Conservation (phyloP, 495 filamentous ascomycete genomes). For the Lepraria neglecta region DNA sequence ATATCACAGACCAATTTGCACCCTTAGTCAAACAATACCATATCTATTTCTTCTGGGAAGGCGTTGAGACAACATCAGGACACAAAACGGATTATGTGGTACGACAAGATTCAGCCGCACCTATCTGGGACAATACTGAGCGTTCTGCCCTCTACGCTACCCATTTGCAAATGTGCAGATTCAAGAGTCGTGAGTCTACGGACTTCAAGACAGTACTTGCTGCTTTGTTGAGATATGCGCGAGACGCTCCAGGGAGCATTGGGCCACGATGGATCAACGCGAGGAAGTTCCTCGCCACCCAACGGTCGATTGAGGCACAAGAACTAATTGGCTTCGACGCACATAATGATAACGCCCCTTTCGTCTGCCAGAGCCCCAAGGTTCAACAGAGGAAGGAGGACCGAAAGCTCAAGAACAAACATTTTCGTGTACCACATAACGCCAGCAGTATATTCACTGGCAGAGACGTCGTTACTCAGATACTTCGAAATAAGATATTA, state of each 20-base stretch:
- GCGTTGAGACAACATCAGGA: constrained; percentile 22
- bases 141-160: constrained; percentile 31
- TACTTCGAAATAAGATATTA: constrained; percentile 15
- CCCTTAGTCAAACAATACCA: constrained; percentile 35
- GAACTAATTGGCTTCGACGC: constrained; percentile 21
- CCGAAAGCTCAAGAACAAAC: constrained; percentile 16
- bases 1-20: constrained; percentile 35
- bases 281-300: constrained; percentile 10
- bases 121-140: constrained; percentile 32
- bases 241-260: constrained; percentile 9
- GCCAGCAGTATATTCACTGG: constrained; percentile 18
- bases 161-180: constrained; percentile 29
- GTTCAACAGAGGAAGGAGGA: constrained; percentile 3
- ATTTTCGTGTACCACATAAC: constrained; percentile 21
- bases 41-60: constrained; percentile 39
- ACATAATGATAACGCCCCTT: constrained; percentile 22
- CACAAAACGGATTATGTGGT: constrained; percentile 34
- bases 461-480: constrained; percentile 10
- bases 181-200: constrained; percentile 6
- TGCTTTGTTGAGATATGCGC: constrained; percentile 15
- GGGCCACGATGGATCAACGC: constrained; percentile 13
- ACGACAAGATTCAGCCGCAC: constrained; percentile 34
- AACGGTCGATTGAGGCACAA: constrained; percentile 16
- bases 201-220: constrained; percentile 10
- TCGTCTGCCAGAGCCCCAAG: constrained; percentile 22